These are phyloP conservation scores for Phascolomyces articulosus DNA, from an alignment of 371 early-diverging fungal species.

Conservation along the genomic window DNA sequence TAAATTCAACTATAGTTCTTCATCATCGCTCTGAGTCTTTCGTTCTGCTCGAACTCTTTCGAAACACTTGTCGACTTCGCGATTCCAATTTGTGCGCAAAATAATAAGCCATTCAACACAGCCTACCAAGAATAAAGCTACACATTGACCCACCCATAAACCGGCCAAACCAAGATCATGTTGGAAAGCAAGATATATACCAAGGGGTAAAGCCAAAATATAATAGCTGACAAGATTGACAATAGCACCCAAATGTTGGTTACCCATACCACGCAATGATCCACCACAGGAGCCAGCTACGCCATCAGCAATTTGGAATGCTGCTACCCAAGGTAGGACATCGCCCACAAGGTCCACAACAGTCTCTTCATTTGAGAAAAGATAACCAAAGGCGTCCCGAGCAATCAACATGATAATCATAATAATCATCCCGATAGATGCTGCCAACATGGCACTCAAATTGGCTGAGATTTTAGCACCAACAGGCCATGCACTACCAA, in stretches of 20 bases:
- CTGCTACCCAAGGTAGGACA: conserved; percentile 70
- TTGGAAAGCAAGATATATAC: conserved; percentile 55
- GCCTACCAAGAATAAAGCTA: conserved; percentile 35
- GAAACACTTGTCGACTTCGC: conserved; percentile 7
- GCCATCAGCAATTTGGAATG: conserved; percentile 74
- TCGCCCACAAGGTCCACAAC: conserved; percentile 65
- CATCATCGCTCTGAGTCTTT: conserved; percentile 1
- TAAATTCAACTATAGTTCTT: too few species aligned
- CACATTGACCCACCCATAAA: conserved; percentile 63
- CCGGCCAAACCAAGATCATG: conserved; percentile 55
- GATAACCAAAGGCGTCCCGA: conserved; percentile 49
- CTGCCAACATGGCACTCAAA: conserved; percentile 66
- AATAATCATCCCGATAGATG: conserved; percentile 62
- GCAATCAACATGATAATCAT: conserved; percentile 54
- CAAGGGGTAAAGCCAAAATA: conserved; percentile 63
- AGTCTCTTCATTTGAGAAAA: conserved; percentile 61
- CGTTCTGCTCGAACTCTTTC: conserved; percentile 9
- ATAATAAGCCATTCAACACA: conserved; percentile 12
- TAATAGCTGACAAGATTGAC: conserved; percentile 58
- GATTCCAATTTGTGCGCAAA: conserved; percentile 6
- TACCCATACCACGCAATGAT: conserved; percentile 63
- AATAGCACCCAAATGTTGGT: conserved; percentile 65
- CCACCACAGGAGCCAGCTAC: conserved; percentile 63
- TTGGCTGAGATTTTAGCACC: conserved; percentile 78
- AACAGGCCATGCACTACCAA: conserved; percentile 62